Percentiles rank a stretch among this genome's conserved stretches.
These are phyloP conservation scores for Aspergillus carbonarius DNA, from an alignment of 2,329 filamentous ascomycete species.

Conservation along the genomic window DNA sequence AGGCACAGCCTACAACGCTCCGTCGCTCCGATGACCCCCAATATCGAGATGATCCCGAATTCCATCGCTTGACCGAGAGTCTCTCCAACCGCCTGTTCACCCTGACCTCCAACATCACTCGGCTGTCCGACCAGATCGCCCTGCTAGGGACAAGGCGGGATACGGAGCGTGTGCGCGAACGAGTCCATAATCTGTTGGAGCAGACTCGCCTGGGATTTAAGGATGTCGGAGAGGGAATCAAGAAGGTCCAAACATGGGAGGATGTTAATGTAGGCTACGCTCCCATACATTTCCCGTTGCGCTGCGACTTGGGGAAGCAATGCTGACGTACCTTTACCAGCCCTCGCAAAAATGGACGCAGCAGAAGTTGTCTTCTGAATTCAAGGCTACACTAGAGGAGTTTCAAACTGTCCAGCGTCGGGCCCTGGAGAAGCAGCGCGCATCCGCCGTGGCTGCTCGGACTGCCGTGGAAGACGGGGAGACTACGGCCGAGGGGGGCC, in stretches of 20 bases:
- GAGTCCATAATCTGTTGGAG: slow-evolving; percentile 82
- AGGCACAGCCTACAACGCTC: slow-evolving; percentile 71
- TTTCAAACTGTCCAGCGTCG: slow-evolving; percentile 90
- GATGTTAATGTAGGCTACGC: slow-evolving; percentile 67
- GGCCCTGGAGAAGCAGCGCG: slow-evolving; percentile 88
- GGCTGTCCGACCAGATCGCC: slow-evolving; percentile 78
- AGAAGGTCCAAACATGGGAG: slow-evolving; percentile 85
- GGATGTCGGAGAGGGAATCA: slow-evolving; percentile 87
- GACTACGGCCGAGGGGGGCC: slow-evolving; percentile 31
- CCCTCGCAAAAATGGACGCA: slow-evolving; percentile 96
- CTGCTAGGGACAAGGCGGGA: slow-evolving; percentile 88
- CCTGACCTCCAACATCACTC: slow-evolving; percentile 82
- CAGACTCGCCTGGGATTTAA: slow-evolving; percentile 86
- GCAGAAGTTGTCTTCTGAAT: slow-evolving; percentile 90
- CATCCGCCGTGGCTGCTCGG: slow-evolving; percentile 78
- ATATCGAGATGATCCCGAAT: slow-evolving; percentile 91
- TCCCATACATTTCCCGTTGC: not conserved
- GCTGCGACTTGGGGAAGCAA: not conserved
- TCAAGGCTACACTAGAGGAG: slow-evolving; percentile 81
- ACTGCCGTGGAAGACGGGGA: slow-evolving; percentile 66
- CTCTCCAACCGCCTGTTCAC: slow-evolving; percentile 87
- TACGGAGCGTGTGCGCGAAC: slow-evolving; percentile 83
- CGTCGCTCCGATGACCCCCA: slow-evolving; percentile 68
- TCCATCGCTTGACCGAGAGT: slow-evolving; percentile 75
- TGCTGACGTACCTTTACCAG: slow-evolving; percentile 46